Base-by-base conservation (phyloP, 2,329 filamentous ascomycete species). In the Ascochyta fabae region DNA sequence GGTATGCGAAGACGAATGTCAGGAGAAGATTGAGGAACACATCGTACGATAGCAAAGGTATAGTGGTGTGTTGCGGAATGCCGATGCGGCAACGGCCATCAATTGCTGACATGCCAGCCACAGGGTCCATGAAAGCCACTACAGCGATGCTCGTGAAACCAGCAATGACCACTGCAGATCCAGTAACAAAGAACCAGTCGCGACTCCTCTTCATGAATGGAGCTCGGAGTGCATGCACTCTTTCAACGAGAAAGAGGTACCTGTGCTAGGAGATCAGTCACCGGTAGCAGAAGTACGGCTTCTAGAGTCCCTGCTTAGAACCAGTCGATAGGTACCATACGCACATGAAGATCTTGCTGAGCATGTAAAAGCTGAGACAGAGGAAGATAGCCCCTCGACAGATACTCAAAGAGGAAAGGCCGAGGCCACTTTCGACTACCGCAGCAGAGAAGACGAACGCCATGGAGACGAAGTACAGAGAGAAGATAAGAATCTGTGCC, bases 191-290 rank as follows among this genome's bases (percentile, higher is more conserved):
- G 13, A 78, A 51, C 49, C 65, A 67, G 46, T 78, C 75, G 12
- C 64, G 60, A 6, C 55, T 44, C 19, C 77, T 67, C 2, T 66
- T 54, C 34, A 66, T 61, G 53, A 72, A 70, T 0, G 73, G 67
- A 6, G 71, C 64, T 34, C 76, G 69, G 15, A 79, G 60, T 6
- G 70, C 69, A 55, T 79, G 77, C 9, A 71, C 69, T 23, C 78
- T 67, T 54, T 80, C 78, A 23, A 79, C 69, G 1, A 80, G 68
- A 53, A 79, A 79, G 4, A 78, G 56, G 49, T 79, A 78, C 64
- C 73, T 74, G 22, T 7, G 2, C 3, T 4, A 29, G 4, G 24
- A 16, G 36, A 8, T 41, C 9, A 43, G 40, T 22, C 15, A 16
- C 7, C 26, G 31, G 3, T 19, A 29, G 36, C 22, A 1, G 15